Evolutionary conservation across 2,329 filamentous ascomycete genomes (phyloP).

Genomic region (Parastagonospora avenae): DNA sequence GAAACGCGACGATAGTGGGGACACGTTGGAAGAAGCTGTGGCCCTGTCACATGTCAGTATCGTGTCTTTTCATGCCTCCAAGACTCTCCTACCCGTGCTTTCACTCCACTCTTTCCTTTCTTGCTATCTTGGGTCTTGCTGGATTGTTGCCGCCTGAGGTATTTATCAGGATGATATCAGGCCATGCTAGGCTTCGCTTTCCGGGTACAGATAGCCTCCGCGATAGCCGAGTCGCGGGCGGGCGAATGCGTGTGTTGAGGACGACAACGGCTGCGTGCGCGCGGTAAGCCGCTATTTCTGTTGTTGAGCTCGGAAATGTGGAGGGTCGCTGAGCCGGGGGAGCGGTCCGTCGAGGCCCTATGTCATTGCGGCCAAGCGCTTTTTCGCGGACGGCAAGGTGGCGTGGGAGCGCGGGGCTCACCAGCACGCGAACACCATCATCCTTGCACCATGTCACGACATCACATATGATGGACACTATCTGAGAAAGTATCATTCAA

Average conservation of each 20-base stretch:
- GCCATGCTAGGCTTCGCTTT: neutral
- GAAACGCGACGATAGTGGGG: neutral
- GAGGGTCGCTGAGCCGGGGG: slow-evolving; percentile 25
- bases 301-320: slow-evolving; percentile 42
- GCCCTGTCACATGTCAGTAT: neutral
- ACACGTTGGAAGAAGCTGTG: neutral
- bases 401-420: slow-evolving; percentile 5
- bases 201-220: neutral
- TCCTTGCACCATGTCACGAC: neutral
- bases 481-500: too few species aligned
- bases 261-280: slow-evolving; percentile 15
- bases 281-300: slow-evolving; percentile 36
- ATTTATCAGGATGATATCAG: neutral
- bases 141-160: neutral
- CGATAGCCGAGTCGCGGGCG: slow-evolving; percentile 28
- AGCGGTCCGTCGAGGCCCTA: slow-evolving; percentile 11
- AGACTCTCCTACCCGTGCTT: neutral
- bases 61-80: neutral
- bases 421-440: neutral
- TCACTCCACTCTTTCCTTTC: neutral
- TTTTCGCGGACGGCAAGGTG: slow-evolving; percentile 19
- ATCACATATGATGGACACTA: too few species aligned
- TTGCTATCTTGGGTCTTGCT: neutral
- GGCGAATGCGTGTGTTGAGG: slow-evolving; percentile 9
- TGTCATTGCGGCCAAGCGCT: slow-evolving; percentile 23